A percentile compares a stretch with the other conserved stretches of the same genome.
These are phyloP conservation scores for Leccinum arenicola DNA, from an alignment of 768 basidiomycete species.

Conservation along the genomic window DNA sequence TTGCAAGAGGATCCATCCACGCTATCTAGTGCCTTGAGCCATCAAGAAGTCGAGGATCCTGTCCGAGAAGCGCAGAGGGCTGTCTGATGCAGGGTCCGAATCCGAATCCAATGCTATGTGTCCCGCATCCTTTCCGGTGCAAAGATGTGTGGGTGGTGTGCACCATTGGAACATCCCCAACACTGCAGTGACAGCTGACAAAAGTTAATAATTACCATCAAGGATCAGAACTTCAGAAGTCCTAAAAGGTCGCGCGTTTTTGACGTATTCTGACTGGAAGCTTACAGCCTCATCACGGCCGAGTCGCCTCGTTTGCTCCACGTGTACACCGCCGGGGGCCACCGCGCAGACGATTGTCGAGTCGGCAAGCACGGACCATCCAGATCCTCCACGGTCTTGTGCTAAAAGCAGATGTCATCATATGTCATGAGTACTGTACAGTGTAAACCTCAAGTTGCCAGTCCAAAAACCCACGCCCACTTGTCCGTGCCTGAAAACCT, in stretches of 20 bases:
- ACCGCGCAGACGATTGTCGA: background rate
- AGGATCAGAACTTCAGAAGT: slow-evolving; percentile 7
- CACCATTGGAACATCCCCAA: slow-evolving; percentile 3
- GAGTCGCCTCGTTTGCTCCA: slow-evolving; percentile 14
- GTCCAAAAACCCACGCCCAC: slow-evolving; percentile 6
- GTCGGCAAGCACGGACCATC: background rate
- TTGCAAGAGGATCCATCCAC: background rate
- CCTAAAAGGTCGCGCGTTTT: slow-evolving; percentile 1
- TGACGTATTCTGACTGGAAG: slow-evolving; percentile 16
- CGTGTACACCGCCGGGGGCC: slow-evolving; percentile 12
- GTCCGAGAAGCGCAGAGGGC: slow-evolving; percentile 5
- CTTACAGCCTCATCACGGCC: slow-evolving; percentile 2
- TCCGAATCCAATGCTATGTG: slow-evolving; percentile 5
- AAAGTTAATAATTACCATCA: background rate
- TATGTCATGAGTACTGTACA: slow-evolving; percentile 30
- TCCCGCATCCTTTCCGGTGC: slow-evolving; percentile 7
- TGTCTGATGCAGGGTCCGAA: background rate
- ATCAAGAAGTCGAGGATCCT: background rate
- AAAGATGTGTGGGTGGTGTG: background rate
- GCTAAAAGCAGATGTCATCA: slow-evolving; percentile 9
- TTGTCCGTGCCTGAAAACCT: slow-evolving; percentile 20
- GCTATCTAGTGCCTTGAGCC: background rate
- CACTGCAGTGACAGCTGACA: slow-evolving; percentile 1
- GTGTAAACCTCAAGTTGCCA: slow-evolving; percentile 10
- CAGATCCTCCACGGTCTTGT: background rate